Evolutionary conservation across 768 basidiomycete genomes (phyloP).

Genomic region (Suillus clintonianus): DNA sequence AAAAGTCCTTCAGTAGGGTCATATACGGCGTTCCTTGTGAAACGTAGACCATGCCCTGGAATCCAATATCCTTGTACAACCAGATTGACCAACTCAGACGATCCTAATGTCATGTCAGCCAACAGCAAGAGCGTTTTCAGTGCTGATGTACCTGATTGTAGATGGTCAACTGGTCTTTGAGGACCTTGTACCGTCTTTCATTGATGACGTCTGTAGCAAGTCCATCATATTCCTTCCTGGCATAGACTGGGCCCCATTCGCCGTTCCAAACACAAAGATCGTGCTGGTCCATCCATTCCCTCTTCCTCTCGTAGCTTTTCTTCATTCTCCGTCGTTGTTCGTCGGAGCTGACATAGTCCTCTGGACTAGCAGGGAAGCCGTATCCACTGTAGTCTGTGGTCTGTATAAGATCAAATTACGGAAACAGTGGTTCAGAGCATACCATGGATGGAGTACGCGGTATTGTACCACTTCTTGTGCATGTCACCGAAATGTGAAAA

Average conservation of each 20-base stretch:
- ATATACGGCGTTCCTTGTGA: slow-evolving; percentile 72
- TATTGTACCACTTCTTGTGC: slow-evolving; percentile 65
- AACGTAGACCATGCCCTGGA: slow-evolving; percentile 82
- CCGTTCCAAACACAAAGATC: slow-evolving; percentile 77
- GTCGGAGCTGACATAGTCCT: slow-evolving; percentile 52
- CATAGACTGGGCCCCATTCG: slow-evolving; percentile 85
- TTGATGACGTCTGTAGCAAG: slow-evolving; percentile 67
- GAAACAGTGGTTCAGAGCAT: slow-evolving; percentile 6
- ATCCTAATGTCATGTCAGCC: slow-evolving; percentile 38
- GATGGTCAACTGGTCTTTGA: slow-evolving; percentile 72
- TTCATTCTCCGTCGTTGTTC: slow-evolving; percentile 53
- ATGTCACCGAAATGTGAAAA: slow-evolving; percentile 72
- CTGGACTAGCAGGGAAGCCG: slow-evolving; percentile 66
- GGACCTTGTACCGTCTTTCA: slow-evolving; percentile 59
- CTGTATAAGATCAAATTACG: background rate
- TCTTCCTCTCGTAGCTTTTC: slow-evolving; percentile 70
- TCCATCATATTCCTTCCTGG: slow-evolving; percentile 60
- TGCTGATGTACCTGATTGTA: slow-evolving; percentile 53
- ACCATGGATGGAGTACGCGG: slow-evolving; percentile 79
- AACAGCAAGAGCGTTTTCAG: background rate
- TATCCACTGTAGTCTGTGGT: slow-evolving; percentile 39
- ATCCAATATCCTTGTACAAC: slow-evolving; percentile 87
- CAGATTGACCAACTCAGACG: slow-evolving; percentile 82
- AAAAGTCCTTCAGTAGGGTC: slow-evolving; percentile 65
- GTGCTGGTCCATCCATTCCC: slow-evolving; percentile 73